Evolutionary conservation across 1,284 basidiomycete species (phyloP), one percentile per base, ranked within the genome.

Genomic region (Microbotryum intermedium): DNA sequence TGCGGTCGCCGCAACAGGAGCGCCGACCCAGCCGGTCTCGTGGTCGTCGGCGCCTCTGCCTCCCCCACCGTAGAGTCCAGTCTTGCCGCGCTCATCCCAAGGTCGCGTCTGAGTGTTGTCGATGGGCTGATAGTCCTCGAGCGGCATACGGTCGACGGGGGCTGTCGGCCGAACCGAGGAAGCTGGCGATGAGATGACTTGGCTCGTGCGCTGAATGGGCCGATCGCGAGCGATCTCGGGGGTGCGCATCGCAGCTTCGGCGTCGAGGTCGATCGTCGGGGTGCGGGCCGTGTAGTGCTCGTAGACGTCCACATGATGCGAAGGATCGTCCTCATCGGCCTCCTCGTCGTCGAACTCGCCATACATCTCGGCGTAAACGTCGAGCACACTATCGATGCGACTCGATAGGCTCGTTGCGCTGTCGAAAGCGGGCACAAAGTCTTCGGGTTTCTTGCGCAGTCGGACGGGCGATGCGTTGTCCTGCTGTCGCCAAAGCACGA

Each of bases 61-160:
- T 18, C 66, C 66, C 16, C 66, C 66, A 26, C 66, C 66, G 53
- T 63, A 67, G 1, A 67, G 48, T 2, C 66, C 66, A n/a, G 44
- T 65, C 59, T 62, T 59, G 21, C 63, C 66, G 13, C 63, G 56
- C 50, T 58, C 53, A 45, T 65, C 66, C 66, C 66, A 67, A 4
- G 66, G 55, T 25, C 53, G 50, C 7, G 16, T 3, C 7, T 48
- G 13, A 20, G 28, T 20, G 28, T 56, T 47, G 46, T 47, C 54
- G 16, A 28, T 10, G 16, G 39, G 30, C 25, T 34, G 29, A 8
- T 53, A 50, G 11, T 53, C 29, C 18, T 46, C 50, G 21, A 4
- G 28, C 30, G 30, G 3, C 34, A 18, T 10, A 8, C 3, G 25
- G 6, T 29, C 45, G 25, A 26, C 4, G 28, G 11, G n/a, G 9